Percentiles rank a stretch among this genome's conserved stretches.
Evolutionary conservation across 306 rosid genomes (phyloP).

Genomic region (Dalbergia cochinchinensis): DNA sequence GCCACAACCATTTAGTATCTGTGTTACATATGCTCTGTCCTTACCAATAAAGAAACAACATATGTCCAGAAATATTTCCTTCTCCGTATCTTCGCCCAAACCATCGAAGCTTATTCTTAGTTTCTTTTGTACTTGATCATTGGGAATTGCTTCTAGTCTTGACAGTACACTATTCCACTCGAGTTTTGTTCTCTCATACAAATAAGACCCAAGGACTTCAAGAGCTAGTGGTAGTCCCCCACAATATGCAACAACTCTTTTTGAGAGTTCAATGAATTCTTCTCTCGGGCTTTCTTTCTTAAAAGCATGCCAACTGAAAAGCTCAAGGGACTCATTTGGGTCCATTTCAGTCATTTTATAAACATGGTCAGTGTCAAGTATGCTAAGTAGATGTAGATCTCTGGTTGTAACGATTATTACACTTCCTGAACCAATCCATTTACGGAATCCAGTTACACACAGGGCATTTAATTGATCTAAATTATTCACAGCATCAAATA

Average conservation of each 20-base stretch:
- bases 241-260: slow-evolving; percentile 18
- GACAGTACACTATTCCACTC: slow-evolving; percentile 48
- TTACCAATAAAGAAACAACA: slow-evolving; percentile 54
- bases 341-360: not conserved
- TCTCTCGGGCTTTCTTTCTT: not conserved
- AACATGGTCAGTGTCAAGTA: not conserved
- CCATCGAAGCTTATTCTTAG: slow-evolving; percentile 40
- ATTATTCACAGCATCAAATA: slow-evolving; percentile 38
- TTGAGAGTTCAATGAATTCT: slow-evolving; percentile 23
- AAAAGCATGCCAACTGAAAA: slow-evolving; percentile 51
- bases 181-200: slow-evolving; percentile 5
- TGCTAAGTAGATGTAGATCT: slow-evolving; percentile 5
- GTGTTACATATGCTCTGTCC: slow-evolving; percentile 18
- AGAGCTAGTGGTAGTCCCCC: slow-evolving; percentile 59
- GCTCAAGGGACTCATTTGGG: slow-evolving; percentile 31
- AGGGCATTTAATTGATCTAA: not conserved
- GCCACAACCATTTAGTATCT: slow-evolving; percentile 49
- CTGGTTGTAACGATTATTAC: slow-evolving; percentile 45
- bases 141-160: slow-evolving; percentile 43
- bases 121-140: slow-evolving; percentile 39
- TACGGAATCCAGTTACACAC: not conserved
- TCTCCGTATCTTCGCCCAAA: not conserved
- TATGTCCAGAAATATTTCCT: slow-evolving; percentile 55
- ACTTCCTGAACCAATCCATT: slow-evolving; percentile 40
- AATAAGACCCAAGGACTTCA: slow-evolving; percentile 50